These are phyloP conservation scores for Helotiales sp. DNA, from an alignment of 2,329 filamentous ascomycete genomes.

Conservation along the genomic window DNA sequence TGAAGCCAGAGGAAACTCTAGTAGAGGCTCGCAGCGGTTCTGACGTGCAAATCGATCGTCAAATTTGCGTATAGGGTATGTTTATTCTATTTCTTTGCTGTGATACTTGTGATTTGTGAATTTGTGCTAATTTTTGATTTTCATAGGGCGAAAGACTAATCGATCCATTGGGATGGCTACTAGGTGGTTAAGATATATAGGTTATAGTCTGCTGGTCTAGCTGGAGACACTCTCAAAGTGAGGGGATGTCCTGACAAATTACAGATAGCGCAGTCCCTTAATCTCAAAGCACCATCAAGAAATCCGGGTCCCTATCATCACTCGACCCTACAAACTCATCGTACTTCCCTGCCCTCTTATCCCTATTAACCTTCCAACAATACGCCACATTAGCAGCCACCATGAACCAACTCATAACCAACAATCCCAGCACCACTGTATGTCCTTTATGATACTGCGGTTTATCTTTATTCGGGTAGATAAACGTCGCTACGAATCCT, in stretches of 20 bases:
- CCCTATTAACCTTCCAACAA: conserved; percentile 62
- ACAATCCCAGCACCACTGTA: conserved; percentile 57
- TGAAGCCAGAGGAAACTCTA: conserved; percentile 44
- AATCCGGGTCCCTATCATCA: conserved; percentile 64
- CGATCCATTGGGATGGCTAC: no score
- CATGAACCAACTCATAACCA: conserved; percentile 65
- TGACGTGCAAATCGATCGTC: conserved; percentile 43
- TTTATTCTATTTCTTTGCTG: not conserved
- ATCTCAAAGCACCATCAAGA: conserved; percentile 57
- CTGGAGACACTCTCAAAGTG: no score
- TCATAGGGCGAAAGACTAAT: no score
- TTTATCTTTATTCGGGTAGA: conserved; percentile 56
- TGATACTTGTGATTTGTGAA: no score
- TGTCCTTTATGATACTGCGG: conserved; percentile 62
- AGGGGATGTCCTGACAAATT: no score
- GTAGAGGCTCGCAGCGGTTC: conserved; percentile 40
- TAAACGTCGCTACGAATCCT: conserved; percentile 65
- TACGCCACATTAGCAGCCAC: conserved; percentile 61
- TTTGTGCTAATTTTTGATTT: no score
- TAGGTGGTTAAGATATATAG: no score
- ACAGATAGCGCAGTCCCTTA: not conserved
- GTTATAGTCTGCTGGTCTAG: no score
- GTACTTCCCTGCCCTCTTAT: conserved; percentile 61
- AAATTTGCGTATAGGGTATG: conserved; percentile 32
- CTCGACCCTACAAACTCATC: conserved; percentile 55